These are phyloP conservation scores for Albatrellus ellisii DNA, from an alignment of 768 basidiomycete genomes.

Conservation along the genomic window DNA sequence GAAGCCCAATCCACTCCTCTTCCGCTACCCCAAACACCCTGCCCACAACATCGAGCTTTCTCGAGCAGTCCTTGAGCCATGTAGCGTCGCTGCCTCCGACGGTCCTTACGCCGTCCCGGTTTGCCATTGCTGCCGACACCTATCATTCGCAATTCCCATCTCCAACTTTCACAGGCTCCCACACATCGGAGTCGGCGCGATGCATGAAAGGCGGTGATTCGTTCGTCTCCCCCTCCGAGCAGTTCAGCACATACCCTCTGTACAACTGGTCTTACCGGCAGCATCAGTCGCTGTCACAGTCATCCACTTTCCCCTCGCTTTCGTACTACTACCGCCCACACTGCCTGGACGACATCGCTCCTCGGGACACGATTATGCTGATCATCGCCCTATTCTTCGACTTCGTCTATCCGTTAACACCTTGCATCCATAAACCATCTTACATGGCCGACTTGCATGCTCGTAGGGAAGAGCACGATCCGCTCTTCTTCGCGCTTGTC, in stretches of 20 bases:
- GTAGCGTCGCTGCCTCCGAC: slow-evolving; percentile 25
- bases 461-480: slow-evolving; percentile 73
- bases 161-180: slow-evolving; percentile 28
- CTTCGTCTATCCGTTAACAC: slow-evolving; percentile 85
- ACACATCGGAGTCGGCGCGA: slow-evolving; percentile 22
- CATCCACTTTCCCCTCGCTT: slow-evolving; percentile 39
- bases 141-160: slow-evolving; percentile 42
- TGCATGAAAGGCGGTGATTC: slow-evolving; percentile 32
- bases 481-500: slow-evolving; percentile 82
- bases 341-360: slow-evolving; percentile 71
- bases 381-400: slow-evolving; percentile 88
- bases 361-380: slow-evolving; percentile 66
- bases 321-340: slow-evolving; percentile 64
- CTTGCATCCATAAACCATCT: slow-evolving; percentile 82
- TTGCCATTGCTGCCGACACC: slow-evolving; percentile 58
- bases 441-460: slow-evolving; percentile 84
- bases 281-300: slow-evolving; percentile 35
- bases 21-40: slow-evolving; percentile 6
- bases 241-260: slow-evolving; percentile 49
- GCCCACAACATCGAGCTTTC: slow-evolving; percentile 26
- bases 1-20: slow-evolving; percentile 6
- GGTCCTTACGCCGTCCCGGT: slow-evolving; percentile 50
- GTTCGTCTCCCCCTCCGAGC: slow-evolving; percentile 31
- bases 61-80: slow-evolving; percentile 35
- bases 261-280: slow-evolving; percentile 66